Base-by-base conservation (phyloP, 1,139 yeast genomes). In the Kodamaea derodonti region DNA sequence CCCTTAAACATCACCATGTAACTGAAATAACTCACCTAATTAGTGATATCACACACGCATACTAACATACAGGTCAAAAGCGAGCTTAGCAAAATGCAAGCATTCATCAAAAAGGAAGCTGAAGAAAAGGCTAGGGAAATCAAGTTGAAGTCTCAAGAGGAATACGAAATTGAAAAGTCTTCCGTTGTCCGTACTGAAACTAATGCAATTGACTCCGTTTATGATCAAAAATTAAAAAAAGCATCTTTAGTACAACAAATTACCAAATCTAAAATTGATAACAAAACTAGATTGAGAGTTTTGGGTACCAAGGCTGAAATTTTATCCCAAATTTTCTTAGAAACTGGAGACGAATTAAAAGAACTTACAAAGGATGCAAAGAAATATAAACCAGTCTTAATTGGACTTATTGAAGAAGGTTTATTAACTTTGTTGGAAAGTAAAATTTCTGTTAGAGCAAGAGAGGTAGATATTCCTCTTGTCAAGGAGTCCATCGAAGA, bases 71-170 rank as follows among this genome's bases (percentile, higher is more conserved):
- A 88, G 92, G 97, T 88, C 52, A 88, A 84, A 57, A 86, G 88
- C 50, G 98, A 92, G 72, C 87, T 92, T 65, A 81, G 83, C 64
- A 92, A 92, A 73, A 92, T 94, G 97, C 95, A 92, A 61, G 92
- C 95, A 60, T 94, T 92, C 80, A 94, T 94, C 74, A 86, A 84
- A 69, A 90, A 90, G 77, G 99, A 94, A 70, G 98, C 98, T 25
- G 95, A 90, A 54, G 99, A 94, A 65, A 94, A 94, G 72, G 97
- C 98, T 46, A 86, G 85, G 64, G 99, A 94, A 64, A 88, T 94
- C 56, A 82, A 75, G 60, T 74, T 92, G 56, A 94, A 92, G 72
- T 96, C 97, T 28, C 95, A 94, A 59, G 98, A 94, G 65, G 99
- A 94, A 65, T 94, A 92, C 60, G 97, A 94, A 64, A 88, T 92